Evolutionary conservation across 495 filamentous ascomycete species (phyloP).

Genomic region (Daldinia bambusicola): DNA sequence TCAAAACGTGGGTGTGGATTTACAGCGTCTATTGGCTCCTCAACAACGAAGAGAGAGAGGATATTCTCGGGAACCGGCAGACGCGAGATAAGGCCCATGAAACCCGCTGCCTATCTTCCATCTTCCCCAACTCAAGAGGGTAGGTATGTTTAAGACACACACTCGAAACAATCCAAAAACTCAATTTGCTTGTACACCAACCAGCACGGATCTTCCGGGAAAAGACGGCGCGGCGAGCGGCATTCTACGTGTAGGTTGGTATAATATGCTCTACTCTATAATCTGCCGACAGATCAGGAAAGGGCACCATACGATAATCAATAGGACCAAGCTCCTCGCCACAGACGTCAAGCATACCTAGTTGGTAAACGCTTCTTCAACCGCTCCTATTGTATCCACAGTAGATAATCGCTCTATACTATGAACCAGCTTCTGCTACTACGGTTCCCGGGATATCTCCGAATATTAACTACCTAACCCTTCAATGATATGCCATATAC

Average conservation of each 20-base stretch:
- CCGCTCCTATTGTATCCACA: neutral
- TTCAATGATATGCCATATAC: slow-evolving; percentile 11
- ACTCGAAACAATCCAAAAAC: slow-evolving; percentile 1
- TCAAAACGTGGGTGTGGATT: slow-evolving; percentile 28
- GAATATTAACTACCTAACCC: slow-evolving; percentile 4
- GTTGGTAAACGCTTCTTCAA: slow-evolving; percentile 18
- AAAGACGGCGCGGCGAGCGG: neutral
- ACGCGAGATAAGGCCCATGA: slow-evolving; percentile 27
- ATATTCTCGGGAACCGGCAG: slow-evolving; percentile 28
- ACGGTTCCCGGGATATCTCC: neutral
- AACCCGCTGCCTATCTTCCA: slow-evolving; percentile 14
- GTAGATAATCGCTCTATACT: slow-evolving; percentile 7
- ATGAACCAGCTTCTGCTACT: neutral
- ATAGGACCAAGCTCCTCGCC: neutral
- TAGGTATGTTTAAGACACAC: slow-evolving; percentile 21
- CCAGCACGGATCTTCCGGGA: slow-evolving; percentile 1
- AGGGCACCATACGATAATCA: slow-evolving; percentile 1
- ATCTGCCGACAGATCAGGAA: neutral
- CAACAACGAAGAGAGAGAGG: slow-evolving; percentile 18
- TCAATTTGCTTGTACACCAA: neutral
- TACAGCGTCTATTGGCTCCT: slow-evolving; percentile 23
- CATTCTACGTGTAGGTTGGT: neutral
- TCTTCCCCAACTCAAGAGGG: neutral
- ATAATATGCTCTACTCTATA: neutral
- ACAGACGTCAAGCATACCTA: slow-evolving; percentile 12